Base-by-base conservation (phyloP, 2,329 filamentous ascomycete species). In the Beauveria scarabaeidicola region DNA sequence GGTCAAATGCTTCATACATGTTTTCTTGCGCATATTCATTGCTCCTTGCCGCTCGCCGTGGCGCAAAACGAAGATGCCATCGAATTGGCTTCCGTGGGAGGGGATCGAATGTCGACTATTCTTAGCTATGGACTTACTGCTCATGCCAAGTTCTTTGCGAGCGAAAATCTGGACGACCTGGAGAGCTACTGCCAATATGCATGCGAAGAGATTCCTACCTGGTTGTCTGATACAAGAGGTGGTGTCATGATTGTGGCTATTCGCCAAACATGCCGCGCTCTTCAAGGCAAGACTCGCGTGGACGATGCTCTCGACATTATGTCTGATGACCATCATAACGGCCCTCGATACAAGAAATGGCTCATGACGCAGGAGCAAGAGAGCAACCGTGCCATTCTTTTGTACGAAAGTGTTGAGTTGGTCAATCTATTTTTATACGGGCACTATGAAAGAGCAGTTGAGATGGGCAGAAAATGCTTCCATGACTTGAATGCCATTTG, bases 201-300 rank as follows among this genome's bases (percentile, higher is more conserved):
- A n/a, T 87, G 86, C 62, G 82, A 91, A 62, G 89, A 91, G 63
- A 82, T 90, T 61, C 83, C 83, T 1, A 84, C 87, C 53, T 92
- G 89, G 89, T 77, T 85, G 51, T 76, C 80, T 48, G 89, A 91
- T 66, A 81, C 87, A 1, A 80, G 88, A 61, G 89, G 89, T 17
- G 89, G 89, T 2, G 84, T 84, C 0, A 76, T 91, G 55, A 74
- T 92, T 7, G 82, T 88, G 61, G 80, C 82, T 3, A 77, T 87
- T 3, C 77, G 86, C 53, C 89, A 92, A 68, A 79, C 82, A 25
- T 82, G 80, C 54, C 82, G 87, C 52, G 87, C 89, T 23, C 73
- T 92, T 21, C 87, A 91, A 69, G 89, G 89, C 58, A 92, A 91
- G 70, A 92, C 89, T 0, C 72, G 72, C 11, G 72, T 73, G 3